phyloP scores from a whole-genome alignment of 345 rosid genomes.

The Trapa incisa region DNA sequence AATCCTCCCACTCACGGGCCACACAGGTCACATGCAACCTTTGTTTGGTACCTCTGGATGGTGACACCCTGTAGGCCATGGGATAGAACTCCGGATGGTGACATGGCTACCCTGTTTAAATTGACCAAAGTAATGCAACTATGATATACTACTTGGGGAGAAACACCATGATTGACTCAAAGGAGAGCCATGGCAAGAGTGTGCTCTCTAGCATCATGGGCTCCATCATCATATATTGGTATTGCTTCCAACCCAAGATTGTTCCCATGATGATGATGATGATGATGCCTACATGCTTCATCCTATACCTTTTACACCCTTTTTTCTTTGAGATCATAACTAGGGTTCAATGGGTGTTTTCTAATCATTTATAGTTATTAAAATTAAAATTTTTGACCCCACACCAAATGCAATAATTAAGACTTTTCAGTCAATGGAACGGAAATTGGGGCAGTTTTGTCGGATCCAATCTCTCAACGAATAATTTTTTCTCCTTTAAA shows the following conservation, averaged over 20 bases:
- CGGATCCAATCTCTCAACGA: too few species aligned
- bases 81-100: too few species aligned
- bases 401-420: too few species aligned
- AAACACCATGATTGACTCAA: not conserved
- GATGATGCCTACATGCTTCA: not conserved
- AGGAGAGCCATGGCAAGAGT: not conserved
- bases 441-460: too few species aligned
- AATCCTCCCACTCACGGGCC: not conserved
- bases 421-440: too few species aligned
- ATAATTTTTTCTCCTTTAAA: too few species aligned
- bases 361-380: too few species aligned
- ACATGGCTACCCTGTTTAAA: not conserved
- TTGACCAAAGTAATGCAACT: too few species aligned
- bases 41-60: not conserved
- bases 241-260: slow-evolving; percentile 8
- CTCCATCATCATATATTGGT: not conserved
- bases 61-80: not conserved
- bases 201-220: slow-evolving; percentile 1
- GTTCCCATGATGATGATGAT: slow-evolving; percentile 10
- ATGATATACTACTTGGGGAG: too few species aligned
- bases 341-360: too few species aligned
- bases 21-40: not conserved
- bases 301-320: not conserved
- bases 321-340: not conserved
- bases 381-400: too few species aligned